Base-by-base conservation (phyloP, 139 green algal species). In the Raphidocelis subcapitata region DNA sequence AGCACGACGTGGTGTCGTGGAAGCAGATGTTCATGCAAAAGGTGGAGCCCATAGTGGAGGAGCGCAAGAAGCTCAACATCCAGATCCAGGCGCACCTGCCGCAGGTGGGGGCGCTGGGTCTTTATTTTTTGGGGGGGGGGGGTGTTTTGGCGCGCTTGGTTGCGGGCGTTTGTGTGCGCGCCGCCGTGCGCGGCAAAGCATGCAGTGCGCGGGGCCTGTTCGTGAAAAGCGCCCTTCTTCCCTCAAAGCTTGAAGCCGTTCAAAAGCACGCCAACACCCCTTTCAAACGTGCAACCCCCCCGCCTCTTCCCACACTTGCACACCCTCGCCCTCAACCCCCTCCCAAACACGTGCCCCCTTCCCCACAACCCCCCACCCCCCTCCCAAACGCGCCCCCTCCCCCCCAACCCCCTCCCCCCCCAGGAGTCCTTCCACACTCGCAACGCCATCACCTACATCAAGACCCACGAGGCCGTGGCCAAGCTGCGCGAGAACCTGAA, bases 41-140 rank as follows among this genome's bases (percentile, higher is more conserved):
- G 80, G 84, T 89, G 63, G 70, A 67, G 61, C 77, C 77, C 33
- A 84, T 84, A 56, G 80, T 84, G 67, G 78, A 85, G n/a, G 80
- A 89, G 68, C 77, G 84, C 44, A 86, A 86, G 75, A 80, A 84
- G 47, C 80, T 89, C 31, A 89, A 89, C 61, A 63, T 89, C 51
- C 80, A 85, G 74, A 89, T 89, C 72, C 84, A 89, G 84, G 75
- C 77, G 28, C 84, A 89, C 75, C 72, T 89, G 77, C 84, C 84
- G 46, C 83, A 76, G 69, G 69, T 76, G 62, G 8, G 52, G 65
- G 44, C 14, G n/a, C n/a, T n/a, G n/a, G n/a, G n/a, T n/a, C n/a
- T n/a, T n/a, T n/a, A n/a, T n/a, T n/a, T n/a, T n/a, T n/a, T n/a
- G n/a, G n/a, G n/a, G n/a, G n/a, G n/a, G n/a, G n/a, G n/a, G n/a